Base-by-base conservation (phyloP, 441 rosid genomes). In the Bruguiera hainesii region DNA sequence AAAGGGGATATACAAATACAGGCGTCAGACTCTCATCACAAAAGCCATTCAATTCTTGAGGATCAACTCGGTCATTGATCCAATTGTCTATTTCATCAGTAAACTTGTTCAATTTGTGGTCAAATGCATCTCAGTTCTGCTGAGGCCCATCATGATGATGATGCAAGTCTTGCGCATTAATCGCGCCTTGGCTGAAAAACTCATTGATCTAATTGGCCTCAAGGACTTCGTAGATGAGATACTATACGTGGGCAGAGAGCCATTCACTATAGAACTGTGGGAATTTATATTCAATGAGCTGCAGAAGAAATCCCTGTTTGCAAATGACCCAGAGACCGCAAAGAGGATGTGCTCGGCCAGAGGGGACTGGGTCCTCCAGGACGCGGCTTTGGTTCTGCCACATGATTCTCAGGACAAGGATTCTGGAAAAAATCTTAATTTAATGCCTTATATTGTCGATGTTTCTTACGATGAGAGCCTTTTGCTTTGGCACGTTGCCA, bases 401-500 rank as follows among this genome's bases (percentile, higher is more conserved):
- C 15, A 37, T 3, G 46, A 37, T 37, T 2, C 46, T 37, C 46
- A 37, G 15, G 46, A 10, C 46, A 37, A 10, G 46, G 46, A 37
- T 10, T 37, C 46, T 2, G 16, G 10, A 11, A 37, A 35, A 8
- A 70, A 74, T n/a, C 60, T 39, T 8, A 18, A 65, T 8, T 65
- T 87, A 39, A 67, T 80, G 73, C 66, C 62, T 10, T 83, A 71
- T 53, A 69, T 87, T 37, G 55, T 42, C 23, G 64, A 79, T 1
- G 64, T 82, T 8, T 79, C 76, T 52, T 84, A 85, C 7, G 93
- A 87, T 42, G 82, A 89, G 74, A 80, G 85, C 78, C 77, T 89
- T 10, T 65, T 87, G n/a, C 25, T 84, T 37, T 87, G 93, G 91
- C 96, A 86, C 62, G 67, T 87, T 6, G 87, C 91, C 6, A 84